Base-by-base conservation (phyloP, 2,329 filamentous ascomycete genomes). In the Fusarium haematococcum region DNA sequence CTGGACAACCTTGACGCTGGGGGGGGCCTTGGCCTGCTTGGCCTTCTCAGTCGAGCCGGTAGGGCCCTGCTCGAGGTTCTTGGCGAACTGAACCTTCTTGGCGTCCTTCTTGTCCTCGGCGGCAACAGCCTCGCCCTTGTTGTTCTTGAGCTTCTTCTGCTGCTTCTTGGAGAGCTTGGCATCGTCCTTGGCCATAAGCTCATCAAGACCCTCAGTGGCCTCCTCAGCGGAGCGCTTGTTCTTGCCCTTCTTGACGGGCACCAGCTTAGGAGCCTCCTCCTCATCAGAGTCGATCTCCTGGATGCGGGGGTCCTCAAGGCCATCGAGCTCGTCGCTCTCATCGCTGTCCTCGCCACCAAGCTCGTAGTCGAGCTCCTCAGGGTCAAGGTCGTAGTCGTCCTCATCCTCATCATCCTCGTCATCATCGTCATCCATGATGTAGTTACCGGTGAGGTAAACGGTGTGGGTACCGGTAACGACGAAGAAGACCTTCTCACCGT, bases 81-180 rank as follows among this genome's bases (percentile, higher is more conserved):
- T 98, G 82, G 97, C 96, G 83, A 99, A 99, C 85, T 98, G 95
- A 71, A 99, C 97, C 89, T 98, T 98, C 91, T 98, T 98, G 71
- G 82, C 76, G 70, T 90, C 86, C 83, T 92, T 91, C 76, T 89
- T 85, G 75, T 89, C 86, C 78, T 92, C 90, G 52, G 87, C 85
- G 61, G 88, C 85, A 69, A 93, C 91, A 69, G 97, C 92, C 82
- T 98, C 93, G 77, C 96, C 97, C 83, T 97, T 94, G 89, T 98
- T 98, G 90, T 98, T 98, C 92, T 97, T 97, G 75, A 96, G 90
- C 90, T 98, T 98, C 93, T 99, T 98, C 80, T 93, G 90, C 85
- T 98, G 94, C 88, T 98, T 98, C 90, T 98, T 98, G 90, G 92
- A 95, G 74, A 95, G 89, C 87, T 95, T 95, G 77, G 88, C 82